A percentile compares a stretch with the other conserved stretches of the same genome.
phyloP scores from a whole-genome alignment of 225 moss, liverwort and hornwort genomes.

The Polytrichum commune region DNA sequence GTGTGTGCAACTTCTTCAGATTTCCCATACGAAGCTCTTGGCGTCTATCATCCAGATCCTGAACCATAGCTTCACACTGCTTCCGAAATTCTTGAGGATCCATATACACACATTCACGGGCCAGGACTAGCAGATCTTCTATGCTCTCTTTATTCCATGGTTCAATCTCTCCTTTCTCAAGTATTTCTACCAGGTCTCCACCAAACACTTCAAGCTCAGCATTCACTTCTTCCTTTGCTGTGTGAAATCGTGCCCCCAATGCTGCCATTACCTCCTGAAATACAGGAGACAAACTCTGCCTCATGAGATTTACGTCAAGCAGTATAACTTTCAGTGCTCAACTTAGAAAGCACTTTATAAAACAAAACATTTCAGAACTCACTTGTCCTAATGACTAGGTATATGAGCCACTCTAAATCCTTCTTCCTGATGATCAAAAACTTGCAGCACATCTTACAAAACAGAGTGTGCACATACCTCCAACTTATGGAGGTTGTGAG shows the following conservation, averaged over 20 bases:
- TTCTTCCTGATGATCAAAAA: too few relatives aligned
- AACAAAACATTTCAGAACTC: slow-evolving; percentile 6
- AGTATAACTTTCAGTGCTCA: too few relatives aligned
- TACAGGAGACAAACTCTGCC: slow-evolving; percentile 1
- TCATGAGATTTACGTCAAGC: too few relatives aligned
- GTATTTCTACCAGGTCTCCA: slow-evolving; percentile 86
- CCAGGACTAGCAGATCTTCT: slow-evolving; percentile 84
- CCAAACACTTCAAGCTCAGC: slow-evolving; percentile 86
- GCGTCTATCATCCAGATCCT: slow-evolving; percentile 94
- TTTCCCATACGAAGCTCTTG: slow-evolving; percentile 92
- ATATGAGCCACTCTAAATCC: too few relatives aligned
- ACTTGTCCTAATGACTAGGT: too few relatives aligned
- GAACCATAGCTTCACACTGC: slow-evolving; percentile 94
- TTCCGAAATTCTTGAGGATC: slow-evolving; percentile 72
- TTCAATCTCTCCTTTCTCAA: slow-evolving; percentile 65
- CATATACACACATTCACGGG: slow-evolving; percentile 80
- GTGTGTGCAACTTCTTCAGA: slow-evolving; percentile 86
- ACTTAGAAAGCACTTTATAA: background rate
- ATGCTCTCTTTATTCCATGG: slow-evolving; percentile 60
- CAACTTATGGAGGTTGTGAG: slow-evolving; percentile 80
- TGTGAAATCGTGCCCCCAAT: slow-evolving; percentile 78
- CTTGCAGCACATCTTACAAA: background rate
- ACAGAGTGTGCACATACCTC: slow-evolving; percentile 51
- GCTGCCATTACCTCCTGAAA: slow-evolving; percentile 83
- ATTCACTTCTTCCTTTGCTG: slow-evolving; percentile 89